Conservation (phyloP, 1,139 yeast genomes). For the Geotrichum histeridarum region DNA sequence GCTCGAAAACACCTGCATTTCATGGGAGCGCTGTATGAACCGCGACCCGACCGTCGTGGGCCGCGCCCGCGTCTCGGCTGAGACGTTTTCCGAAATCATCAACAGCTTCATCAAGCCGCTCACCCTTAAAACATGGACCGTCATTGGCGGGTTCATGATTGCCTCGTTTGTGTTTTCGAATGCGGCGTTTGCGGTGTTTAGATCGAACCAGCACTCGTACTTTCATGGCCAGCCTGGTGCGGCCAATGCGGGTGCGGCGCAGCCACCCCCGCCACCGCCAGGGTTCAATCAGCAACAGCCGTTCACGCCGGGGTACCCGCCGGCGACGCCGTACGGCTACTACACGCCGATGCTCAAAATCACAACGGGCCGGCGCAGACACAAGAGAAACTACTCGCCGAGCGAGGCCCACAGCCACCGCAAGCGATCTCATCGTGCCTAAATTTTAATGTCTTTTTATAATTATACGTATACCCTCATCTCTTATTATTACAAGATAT, state of each 20-base stretch:
- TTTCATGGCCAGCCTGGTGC: neutral
- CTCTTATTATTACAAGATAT: neutral
- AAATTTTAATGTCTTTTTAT: neutral
- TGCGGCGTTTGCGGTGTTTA: constrained; percentile 11
- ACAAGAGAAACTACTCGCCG: neutral
- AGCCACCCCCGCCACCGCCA: constrained; percentile 6
- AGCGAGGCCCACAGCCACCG: neutral
- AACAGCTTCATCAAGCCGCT: constrained; percentile 73
- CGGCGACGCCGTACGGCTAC: constrained; percentile 1
- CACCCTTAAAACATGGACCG: constrained; percentile 65
- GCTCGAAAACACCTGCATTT: constrained; percentile 61
- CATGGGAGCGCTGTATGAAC: constrained; percentile 82
- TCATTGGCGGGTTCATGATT: constrained; percentile 44
- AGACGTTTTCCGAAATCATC: constrained; percentile 73
- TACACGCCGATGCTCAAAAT: constrained; percentile 6
- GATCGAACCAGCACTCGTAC: constrained; percentile 7
- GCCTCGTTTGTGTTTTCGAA: constrained; percentile 12
- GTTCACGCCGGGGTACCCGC: neutral
- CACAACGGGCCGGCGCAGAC: constrained; percentile 1
- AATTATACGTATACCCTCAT: neutral
- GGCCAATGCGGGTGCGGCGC: neutral
- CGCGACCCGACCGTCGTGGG: constrained; percentile 79
- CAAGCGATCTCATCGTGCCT: neutral
- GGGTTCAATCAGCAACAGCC: neutral
- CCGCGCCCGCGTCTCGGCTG: constrained; percentile 70